Evolutionary conservation across 129 eudicot genomes (phyloP), one percentile per base, ranked within the genome.

Genomic region (Pittosporum tobira): DNA sequence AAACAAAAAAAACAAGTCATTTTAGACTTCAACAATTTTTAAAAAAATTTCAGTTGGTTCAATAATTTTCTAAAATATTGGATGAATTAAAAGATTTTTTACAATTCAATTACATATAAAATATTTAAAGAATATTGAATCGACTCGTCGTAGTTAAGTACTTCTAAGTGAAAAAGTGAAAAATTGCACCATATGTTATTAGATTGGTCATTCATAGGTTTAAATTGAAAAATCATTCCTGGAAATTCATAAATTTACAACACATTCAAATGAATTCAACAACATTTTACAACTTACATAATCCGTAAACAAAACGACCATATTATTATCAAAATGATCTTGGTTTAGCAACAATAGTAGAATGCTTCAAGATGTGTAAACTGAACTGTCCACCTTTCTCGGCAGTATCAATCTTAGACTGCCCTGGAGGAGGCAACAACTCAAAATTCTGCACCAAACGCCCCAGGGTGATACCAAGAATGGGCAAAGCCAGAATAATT

Each of bases 341-440:
- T 14, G 94, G 94, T 62, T 89, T 85, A 62, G 87, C 65, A 6
- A 89, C 97, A 58, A 89, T 62, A 14, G 88, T 82, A 5, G 91
- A 85, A 46, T 89, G 97, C 64, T 79, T 79, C 72, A 74, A 67
- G 49, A 89, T 89, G 38, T 80, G 86, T 22, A 81, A 51, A 72
- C 95, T 86, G 48, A 89, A 89, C 55, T 89, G 97, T 51, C 97
- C 97, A 5, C 88, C 91, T 62, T 89, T 89, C 82, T 82, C 97
- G 0, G 75, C 19, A 7, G 87, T 85, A 49, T 89, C 94, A 5
- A 89, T 61, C 88, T 80, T 85, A 6, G 82, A 67, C 63, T 75
- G 75, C n/a, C 97, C 97, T 0, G 97, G 95, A 30, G 97, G 95
- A 4, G 95, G 95, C 80, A 79, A 66, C 16, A 89, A 68, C 81